Percentiles rank a stretch among this genome's conserved stretches.
phyloP scores from a whole-genome alignment of 2,329 filamentous ascomycete species.

The Fusarium annulatum region DNA sequence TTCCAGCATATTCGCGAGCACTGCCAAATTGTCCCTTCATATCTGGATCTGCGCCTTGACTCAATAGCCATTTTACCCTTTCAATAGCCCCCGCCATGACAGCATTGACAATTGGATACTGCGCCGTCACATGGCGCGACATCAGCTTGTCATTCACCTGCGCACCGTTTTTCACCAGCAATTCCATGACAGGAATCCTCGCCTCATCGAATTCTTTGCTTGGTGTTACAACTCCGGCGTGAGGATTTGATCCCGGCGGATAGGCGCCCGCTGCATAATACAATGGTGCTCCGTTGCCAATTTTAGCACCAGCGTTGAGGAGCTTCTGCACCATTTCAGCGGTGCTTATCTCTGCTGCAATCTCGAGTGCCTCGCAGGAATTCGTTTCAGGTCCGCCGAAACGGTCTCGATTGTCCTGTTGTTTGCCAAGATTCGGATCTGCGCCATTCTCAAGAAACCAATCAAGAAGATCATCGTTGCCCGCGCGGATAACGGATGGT shows the following conservation, averaged over 20 bases:
- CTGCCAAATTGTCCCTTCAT: slow-evolving; percentile 25
- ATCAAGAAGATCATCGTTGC: slow-evolving; percentile 11
- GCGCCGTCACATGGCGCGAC: slow-evolving; percentile 10
- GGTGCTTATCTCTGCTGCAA: slow-evolving; percentile 8
- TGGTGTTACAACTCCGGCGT: neutral
- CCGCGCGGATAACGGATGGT: neutral
- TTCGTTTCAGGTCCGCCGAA: slow-evolving; percentile 16
- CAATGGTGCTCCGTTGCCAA: slow-evolving; percentile 28
- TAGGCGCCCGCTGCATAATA: slow-evolving; percentile 26
- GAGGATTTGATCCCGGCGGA: slow-evolving; percentile 1
- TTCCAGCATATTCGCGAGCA: slow-evolving; percentile 13
- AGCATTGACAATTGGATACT: slow-evolving; percentile 33
- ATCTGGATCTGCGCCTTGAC: slow-evolving; percentile 28
- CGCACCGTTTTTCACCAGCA: slow-evolving; percentile 24
- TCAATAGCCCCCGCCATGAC: slow-evolving; percentile 34
- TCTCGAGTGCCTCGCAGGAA: slow-evolving; percentile 27
- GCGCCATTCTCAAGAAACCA: slow-evolving; percentile 39
- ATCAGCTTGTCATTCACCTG: slow-evolving; percentile 19
- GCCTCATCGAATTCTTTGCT: slow-evolving; percentile 12
- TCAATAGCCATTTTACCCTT: slow-evolving; percentile 33
- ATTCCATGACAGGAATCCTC: slow-evolving; percentile 30
- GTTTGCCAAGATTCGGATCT: slow-evolving; percentile 32
- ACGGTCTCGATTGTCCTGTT: slow-evolving; percentile 17
- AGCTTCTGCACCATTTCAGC: slow-evolving; percentile 21
- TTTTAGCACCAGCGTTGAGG: slow-evolving; percentile 21